Conservation (phyloP, 345 rosid species). For the Citrus unshiu region DNA sequence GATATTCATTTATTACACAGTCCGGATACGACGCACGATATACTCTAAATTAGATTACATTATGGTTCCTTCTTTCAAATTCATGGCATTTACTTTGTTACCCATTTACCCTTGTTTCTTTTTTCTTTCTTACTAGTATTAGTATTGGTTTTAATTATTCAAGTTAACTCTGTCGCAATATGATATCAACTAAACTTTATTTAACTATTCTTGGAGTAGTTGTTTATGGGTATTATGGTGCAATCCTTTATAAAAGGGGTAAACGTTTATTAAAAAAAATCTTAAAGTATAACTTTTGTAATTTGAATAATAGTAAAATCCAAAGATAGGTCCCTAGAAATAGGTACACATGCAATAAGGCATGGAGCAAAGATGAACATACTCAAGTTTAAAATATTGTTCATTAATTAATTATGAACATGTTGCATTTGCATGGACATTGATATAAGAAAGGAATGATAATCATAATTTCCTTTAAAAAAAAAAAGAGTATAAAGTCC, state of each 20-base stretch:
- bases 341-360: background rate
- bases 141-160: no score
- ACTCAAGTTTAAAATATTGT: background rate
- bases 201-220: no score
- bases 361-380: background rate
- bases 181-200: no score
- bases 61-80: background rate
- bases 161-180: no score
- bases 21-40: background rate
- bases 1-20: background rate
- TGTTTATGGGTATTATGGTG: no score
- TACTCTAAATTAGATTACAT: no score
- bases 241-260: no score
- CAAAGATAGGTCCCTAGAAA: background rate
- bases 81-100: background rate
- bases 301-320: background rate
- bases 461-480: background rate
- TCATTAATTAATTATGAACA: no score
- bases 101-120: background rate
- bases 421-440: background rate
- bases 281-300: background rate
- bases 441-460: no score
- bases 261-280: no score
- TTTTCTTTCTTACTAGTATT: no score
- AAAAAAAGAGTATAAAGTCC: no score